Evolutionary conservation across 768 basidiomycete species (phyloP).

Genomic region (Tephrocybe sp.): DNA sequence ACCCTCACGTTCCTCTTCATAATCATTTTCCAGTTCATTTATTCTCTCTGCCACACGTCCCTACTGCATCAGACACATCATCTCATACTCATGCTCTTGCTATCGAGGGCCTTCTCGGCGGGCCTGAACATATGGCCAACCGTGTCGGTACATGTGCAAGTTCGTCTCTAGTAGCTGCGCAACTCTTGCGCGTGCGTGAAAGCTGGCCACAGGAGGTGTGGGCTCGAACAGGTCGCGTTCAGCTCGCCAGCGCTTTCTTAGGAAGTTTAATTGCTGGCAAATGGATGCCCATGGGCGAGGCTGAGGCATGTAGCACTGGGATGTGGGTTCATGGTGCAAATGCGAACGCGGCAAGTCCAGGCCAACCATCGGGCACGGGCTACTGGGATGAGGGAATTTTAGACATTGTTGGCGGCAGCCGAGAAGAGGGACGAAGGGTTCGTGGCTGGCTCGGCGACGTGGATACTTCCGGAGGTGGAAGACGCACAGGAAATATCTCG

Average conservation of each 20-base stretch:
- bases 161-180: slow-evolving; percentile 69
- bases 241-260: slow-evolving; percentile 75
- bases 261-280: slow-evolving; percentile 69
- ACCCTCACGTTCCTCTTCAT: slow-evolving; percentile 67
- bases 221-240: slow-evolving; percentile 72
- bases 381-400: slow-evolving; percentile 80
- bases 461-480: slow-evolving; percentile 60
- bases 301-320: slow-evolving; percentile 76
- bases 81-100: slow-evolving; percentile 75
- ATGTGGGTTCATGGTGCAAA: slow-evolving; percentile 68
- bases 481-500: slow-evolving; percentile 63
- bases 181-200: slow-evolving; percentile 76
- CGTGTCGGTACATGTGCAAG: slow-evolving; percentile 74
- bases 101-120: slow-evolving; percentile 74
- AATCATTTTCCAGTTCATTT: slow-evolving; percentile 63
- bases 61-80: slow-evolving; percentile 76
- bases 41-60: slow-evolving; percentile 72
- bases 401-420: slow-evolving; percentile 73
- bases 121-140: slow-evolving; percentile 72
- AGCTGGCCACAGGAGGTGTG: slow-evolving; percentile 76
- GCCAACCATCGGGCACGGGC: slow-evolving; percentile 30
- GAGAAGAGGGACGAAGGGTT: slow-evolving; percentile 71
- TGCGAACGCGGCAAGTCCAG: slow-evolving; percentile 17
- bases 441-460: slow-evolving; percentile 84
- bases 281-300: slow-evolving; percentile 69